Conservation (phyloP, 371 early-diverging fungal species). For the Globomyces sp. region DNA sequence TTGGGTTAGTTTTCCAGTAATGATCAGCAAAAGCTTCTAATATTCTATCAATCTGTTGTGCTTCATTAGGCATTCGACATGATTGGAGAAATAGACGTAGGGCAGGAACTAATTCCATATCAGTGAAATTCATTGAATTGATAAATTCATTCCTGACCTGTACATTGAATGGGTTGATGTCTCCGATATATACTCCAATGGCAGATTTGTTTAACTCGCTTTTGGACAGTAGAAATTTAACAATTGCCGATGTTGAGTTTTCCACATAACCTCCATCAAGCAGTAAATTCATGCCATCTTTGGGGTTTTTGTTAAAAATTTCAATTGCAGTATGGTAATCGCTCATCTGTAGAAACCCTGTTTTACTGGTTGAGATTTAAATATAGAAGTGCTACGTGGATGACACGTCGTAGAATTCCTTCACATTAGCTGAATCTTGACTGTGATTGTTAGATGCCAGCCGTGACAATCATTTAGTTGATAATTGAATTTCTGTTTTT, state of each 20-base stretch:
- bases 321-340: conserved; percentile 35
- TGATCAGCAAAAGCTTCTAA: conserved; percentile 65
- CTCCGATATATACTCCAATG: conserved; percentile 58
- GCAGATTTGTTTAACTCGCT: conserved; percentile 43
- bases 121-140: conserved; percentile 55
- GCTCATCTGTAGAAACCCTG: too few relatives aligned
- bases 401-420: too few relatives aligned
- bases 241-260: conserved; percentile 40
- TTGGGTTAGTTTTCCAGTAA: conserved; percentile 56
- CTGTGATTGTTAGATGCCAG: too few relatives aligned
- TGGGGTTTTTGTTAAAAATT: conserved; percentile 48
- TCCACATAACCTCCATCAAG: conserved; percentile 41
- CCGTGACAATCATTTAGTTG: too few relatives aligned
- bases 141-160: conserved; percentile 58
- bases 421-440: too few relatives aligned
- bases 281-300: conserved; percentile 46
- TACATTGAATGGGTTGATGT: conserved; percentile 42
- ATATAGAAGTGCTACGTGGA: too few relatives aligned
- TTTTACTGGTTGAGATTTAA: too few relatives aligned
- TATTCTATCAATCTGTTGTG: conserved; percentile 64
- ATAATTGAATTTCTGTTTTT: too few relatives aligned
- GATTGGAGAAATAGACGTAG: conserved; percentile 59
- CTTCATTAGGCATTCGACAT: conserved; percentile 67
- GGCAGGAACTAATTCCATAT: conserved; percentile 53
- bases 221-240: conserved; percentile 40